phyloP scores from a whole-genome alignment of 306 rosid genomes.

The Mimosa pudica region DNA sequence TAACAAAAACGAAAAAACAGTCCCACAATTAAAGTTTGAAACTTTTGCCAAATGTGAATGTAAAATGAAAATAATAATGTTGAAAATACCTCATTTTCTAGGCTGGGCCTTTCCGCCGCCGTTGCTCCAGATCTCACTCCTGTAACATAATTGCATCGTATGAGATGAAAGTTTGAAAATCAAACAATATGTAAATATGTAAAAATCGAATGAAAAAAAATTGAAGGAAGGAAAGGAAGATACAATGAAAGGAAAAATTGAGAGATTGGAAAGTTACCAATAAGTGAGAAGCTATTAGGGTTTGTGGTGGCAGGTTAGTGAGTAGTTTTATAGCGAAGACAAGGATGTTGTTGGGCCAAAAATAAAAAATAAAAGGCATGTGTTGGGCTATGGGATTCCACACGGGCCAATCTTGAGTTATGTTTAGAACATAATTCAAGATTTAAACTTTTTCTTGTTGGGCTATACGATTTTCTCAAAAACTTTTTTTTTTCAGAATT shows the following conservation, averaged over 20 bases:
- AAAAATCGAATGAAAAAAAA: neutral
- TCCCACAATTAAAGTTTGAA: neutral
- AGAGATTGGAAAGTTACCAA: too few species aligned
- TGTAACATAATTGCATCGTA: conserved; percentile 26
- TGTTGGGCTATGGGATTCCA: too few species aligned
- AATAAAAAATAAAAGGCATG: too few species aligned
- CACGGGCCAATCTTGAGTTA: too few species aligned
- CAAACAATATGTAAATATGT: neutral
- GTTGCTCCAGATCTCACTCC: conserved; percentile 39
- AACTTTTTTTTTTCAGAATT: too few species aligned
- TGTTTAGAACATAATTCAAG: too few species aligned
- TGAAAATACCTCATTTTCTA: conserved; percentile 62
- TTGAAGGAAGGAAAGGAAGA: neutral
- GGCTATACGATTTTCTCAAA: too few species aligned
- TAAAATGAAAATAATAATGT: neutral
- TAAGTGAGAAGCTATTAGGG: conserved; percentile 22
- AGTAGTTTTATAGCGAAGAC: too few species aligned
- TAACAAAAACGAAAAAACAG: neutral
- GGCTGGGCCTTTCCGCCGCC: conserved; percentile 18
- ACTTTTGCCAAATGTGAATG: neutral
- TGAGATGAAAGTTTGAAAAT: neutral
- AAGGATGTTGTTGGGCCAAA: too few species aligned
- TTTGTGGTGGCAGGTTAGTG: conserved; percentile 3
- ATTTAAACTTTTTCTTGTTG: too few species aligned
- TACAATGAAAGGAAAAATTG: too few species aligned